Conservation (phyloP, 2,329 filamentous ascomycete genomes). For the Fusarium buxicola region DNA sequence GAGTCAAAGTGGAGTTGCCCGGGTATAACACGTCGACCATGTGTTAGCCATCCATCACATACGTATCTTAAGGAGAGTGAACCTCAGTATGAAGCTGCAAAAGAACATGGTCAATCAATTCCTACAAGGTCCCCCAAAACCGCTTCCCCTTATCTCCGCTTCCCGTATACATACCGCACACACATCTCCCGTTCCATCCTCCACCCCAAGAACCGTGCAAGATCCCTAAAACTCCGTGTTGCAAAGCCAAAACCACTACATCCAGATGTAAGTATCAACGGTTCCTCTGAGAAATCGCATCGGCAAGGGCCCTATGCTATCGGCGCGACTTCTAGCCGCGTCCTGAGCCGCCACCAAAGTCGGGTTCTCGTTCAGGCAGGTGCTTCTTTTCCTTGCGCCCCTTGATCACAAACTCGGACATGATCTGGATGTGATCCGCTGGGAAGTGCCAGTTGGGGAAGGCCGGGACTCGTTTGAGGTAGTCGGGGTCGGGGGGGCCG, state of each 20-base stretch:
- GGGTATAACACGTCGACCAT: too few species aligned
- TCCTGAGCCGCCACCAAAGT: conserved; percentile 62
- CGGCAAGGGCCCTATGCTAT: conserved; percentile 16
- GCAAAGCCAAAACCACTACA: conserved; percentile 55
- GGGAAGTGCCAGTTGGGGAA: conserved; percentile 97
- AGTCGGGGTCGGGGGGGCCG: conserved; percentile 86
- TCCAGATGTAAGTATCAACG: conserved; percentile 50
- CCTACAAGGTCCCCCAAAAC: conserved; percentile 42
- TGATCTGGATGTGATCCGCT: conserved; percentile 89
- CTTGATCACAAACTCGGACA: conserved; percentile 91
- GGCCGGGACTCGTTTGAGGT: conserved; percentile 86
- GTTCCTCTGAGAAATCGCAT: conserved; percentile 16
- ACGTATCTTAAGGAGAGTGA: not conserved
- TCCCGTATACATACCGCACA: conserved; percentile 39
- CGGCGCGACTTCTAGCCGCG: conserved; percentile 44
- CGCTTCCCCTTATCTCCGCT: conserved; percentile 34
- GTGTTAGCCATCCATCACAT: not conserved
- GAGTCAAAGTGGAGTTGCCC: too few species aligned
- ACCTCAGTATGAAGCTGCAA: conserved; percentile 27
- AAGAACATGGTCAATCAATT: conserved; percentile 44
- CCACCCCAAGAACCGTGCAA: conserved; percentile 45
- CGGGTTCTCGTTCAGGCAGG: conserved; percentile 70
- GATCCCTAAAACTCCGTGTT: conserved; percentile 54
- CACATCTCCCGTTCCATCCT: conserved; percentile 35
- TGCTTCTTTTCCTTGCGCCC: conserved; percentile 84